These are phyloP conservation scores for Debaryomyces tyrocola DNA, from an alignment of 805 yeast genomes.

Conservation along the genomic window DNA sequence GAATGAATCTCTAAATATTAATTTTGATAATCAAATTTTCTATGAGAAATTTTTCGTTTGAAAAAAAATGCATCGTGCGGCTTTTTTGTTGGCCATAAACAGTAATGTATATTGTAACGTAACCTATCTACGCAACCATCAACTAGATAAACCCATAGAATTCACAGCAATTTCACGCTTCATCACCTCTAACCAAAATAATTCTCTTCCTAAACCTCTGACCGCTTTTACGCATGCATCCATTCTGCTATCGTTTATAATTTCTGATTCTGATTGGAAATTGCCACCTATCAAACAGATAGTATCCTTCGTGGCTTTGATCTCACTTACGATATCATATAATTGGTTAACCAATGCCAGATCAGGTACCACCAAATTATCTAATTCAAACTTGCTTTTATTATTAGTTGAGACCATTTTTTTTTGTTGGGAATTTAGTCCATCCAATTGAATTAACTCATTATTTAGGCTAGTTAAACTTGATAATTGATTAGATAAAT, in stretches of 20 bases:
- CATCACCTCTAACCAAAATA: slow-evolving; percentile 41
- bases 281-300: slow-evolving; percentile 55
- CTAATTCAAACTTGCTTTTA: slow-evolving; percentile 20
- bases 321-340: slow-evolving; percentile 62
- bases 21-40: slow-evolving; percentile 3
- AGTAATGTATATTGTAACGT: background rate
- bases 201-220: slow-evolving; percentile 38
- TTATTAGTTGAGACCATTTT: slow-evolving; percentile 15
- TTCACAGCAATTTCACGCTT: slow-evolving; percentile 28
- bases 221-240: slow-evolving; percentile 36
- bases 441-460: slow-evolving; percentile 24
- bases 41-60: slow-evolving; percentile 5
- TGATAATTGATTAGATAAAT: slow-evolving; percentile 26
- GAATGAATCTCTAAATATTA: background rate
- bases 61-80: slow-evolving; percentile 26
- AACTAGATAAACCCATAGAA: slow-evolving; percentile 15
- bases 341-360: slow-evolving; percentile 54
- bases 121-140: background rate
- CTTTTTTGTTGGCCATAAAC: slow-evolving; percentile 8
- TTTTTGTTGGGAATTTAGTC: slow-evolving; percentile 19
- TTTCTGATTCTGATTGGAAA: slow-evolving; percentile 32
- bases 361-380: slow-evolving; percentile 40
- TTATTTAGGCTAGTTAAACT: slow-evolving; percentile 22
- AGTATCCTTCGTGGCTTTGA: slow-evolving; percentile 71
- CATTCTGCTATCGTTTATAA: slow-evolving; percentile 31